Evolutionary conservation across 768 basidiomycete species (phyloP), one percentile per base, ranked within the genome.

Genomic region (Xerocomus spinulosus): DNA sequence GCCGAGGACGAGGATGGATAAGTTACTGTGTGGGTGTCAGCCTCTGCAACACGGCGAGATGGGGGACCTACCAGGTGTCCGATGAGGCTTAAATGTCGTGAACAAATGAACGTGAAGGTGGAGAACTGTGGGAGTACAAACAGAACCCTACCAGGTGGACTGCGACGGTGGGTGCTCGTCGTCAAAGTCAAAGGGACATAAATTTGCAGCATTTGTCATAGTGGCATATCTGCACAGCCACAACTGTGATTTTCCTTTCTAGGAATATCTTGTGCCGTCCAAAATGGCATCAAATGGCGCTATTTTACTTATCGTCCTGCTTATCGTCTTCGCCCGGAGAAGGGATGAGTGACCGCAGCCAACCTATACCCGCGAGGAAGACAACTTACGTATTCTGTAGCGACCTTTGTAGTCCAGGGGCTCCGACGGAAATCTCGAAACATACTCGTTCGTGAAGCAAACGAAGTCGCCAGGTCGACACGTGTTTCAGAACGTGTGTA

Each of bases 181-280:
- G 58, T 55, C 51, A 44, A 23, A 48, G 45, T 49, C 48, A 52
- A 50, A 44, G 10, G 26, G 44, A 41, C 18, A 42, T 23, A 62
- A 60, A 56, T 59, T 55, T 55, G 26, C 3, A 15, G 28, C 21
- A 60, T 59, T 60, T 62, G 59, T 62, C 53, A 54, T 61, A 48
- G 37, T 58, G 51, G 59, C 36, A 26, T 59, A 59, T 59, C 49
- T 3, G 21, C 58, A 59, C 46, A 40, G 58, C 58, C 59, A 61
- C 52, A 17, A 2, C 10, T 9, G 50, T 50, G 51, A 61, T 48
- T 46, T 53, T 29, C 57, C 58, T 57, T 57, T 57, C 25, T 23
- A 1, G 44, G 43, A 3, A 40, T 9, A 15, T 21, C 15, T 42
- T 45, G 5, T 10, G 6, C 10, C n/a, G 29, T 54, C 48, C 36